Percentiles rank a stretch among this genome's conserved stretches.
Conservation (phyloP, 2,329 filamentous ascomycete species). For the Zymoseptoria passerinii region DNA sequence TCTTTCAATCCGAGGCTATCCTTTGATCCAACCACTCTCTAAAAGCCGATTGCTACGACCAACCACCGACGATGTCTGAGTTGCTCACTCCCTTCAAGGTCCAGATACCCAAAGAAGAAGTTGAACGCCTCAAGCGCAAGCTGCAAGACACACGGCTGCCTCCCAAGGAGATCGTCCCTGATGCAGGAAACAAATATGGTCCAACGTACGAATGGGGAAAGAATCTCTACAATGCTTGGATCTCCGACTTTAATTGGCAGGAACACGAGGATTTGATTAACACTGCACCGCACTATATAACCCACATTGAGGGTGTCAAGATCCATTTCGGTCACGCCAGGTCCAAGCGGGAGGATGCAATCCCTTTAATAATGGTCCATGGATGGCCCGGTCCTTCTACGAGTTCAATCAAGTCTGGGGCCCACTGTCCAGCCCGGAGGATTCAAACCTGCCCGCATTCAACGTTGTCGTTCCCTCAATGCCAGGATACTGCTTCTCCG, state of each 20-base stretch:
- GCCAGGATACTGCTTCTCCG: constrained; percentile 46
- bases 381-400: constrained; percentile 42
- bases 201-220: constrained; percentile 28
- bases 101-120: constrained; percentile 29
- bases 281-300: constrained; percentile 28
- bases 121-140: constrained; percentile 32
- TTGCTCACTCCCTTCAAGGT: constrained; percentile 29
- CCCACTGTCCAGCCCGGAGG: constrained; percentile 16
- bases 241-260: constrained; percentile 29
- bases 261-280: constrained; percentile 29
- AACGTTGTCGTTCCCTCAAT: constrained; percentile 52
- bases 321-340: constrained; percentile 35
- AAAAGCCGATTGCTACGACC: background rate
- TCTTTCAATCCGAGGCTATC: background rate
- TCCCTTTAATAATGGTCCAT: constrained; percentile 37
- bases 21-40: background rate
- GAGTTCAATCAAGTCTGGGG: constrained; percentile 37
- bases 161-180: constrained; percentile 30
- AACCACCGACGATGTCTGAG: background rate
- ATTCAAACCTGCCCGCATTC: constrained; percentile 35
- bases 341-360: constrained; percentile 27
- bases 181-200: constrained; percentile 32
- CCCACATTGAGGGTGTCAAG: constrained; percentile 28
- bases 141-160: constrained; percentile 31
- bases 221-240: constrained; percentile 30